A percentile compares a stretch with the other conserved stretches of the same genome.
Evolutionary conservation across 2,329 filamentous ascomycete genomes (phyloP).

Genomic region (Fusarium subtropicale): DNA sequence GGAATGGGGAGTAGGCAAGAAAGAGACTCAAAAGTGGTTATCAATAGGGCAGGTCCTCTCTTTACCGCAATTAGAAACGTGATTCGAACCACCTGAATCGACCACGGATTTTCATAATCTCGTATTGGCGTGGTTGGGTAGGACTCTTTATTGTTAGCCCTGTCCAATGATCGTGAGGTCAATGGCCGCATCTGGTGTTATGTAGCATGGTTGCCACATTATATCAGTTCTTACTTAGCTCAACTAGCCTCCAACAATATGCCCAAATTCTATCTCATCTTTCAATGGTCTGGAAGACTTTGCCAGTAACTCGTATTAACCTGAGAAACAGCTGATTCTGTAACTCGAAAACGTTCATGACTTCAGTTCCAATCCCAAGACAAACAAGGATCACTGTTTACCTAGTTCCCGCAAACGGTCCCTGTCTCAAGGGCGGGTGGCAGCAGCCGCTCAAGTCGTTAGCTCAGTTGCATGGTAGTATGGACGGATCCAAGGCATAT

Average conservation of each 20-base stretch:
- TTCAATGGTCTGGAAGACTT: not conserved
- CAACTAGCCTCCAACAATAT: not conserved
- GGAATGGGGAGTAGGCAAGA: constrained; percentile 15
- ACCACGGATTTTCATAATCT: constrained; percentile 12
- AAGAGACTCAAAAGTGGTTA: constrained; percentile 9
- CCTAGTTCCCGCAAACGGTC: constrained; percentile 29
- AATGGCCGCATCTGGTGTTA: constrained; percentile 32
- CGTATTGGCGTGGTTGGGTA: constrained; percentile 29
- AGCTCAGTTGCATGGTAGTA: constrained; percentile 4
- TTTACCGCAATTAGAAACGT: constrained; percentile 9
- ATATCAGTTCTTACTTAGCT: constrained; percentile 1
- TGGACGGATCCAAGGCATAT: not conserved
- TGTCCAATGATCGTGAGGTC: constrained; percentile 29
- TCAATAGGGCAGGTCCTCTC: not conserved
- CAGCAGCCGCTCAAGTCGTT: constrained; percentile 18
- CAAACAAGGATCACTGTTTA: constrained; percentile 6
- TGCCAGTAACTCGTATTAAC: not conserved
- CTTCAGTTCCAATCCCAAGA: not conserved
- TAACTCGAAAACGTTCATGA: not conserved
- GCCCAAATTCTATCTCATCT: not conserved
- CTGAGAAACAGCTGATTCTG: not conserved
- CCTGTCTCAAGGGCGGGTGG: constrained; percentile 16
- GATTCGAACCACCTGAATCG: not conserved
- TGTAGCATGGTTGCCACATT: not conserved
- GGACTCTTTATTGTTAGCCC: constrained; percentile 6